Percentiles rank a stretch among this genome's conserved stretches.
Conservation (phyloP, 2,329 filamentous ascomycete species). For the Zasmidium cellare region DNA sequence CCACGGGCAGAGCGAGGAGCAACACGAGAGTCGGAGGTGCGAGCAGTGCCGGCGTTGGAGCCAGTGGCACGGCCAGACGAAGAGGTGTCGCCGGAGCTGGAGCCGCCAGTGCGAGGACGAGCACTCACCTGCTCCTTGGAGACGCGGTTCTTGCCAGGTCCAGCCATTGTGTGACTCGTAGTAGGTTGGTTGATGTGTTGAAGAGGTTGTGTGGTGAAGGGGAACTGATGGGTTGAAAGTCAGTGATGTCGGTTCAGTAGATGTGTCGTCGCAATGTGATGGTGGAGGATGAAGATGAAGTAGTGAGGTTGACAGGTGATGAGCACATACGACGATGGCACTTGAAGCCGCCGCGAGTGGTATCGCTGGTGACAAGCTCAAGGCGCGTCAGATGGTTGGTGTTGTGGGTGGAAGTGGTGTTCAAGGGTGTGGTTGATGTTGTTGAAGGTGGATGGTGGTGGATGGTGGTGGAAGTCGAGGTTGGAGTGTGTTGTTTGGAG, state of each 20-base stretch:
- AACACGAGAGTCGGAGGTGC: conserved; percentile 9
- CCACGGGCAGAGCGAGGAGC: conserved; percentile 10
- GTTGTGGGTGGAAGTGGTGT: neutral
- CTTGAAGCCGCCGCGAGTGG: too few species aligned
- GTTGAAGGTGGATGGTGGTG: neutral
- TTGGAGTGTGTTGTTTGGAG: neutral
- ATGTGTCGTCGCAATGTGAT: too few species aligned
- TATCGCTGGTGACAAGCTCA: neutral
- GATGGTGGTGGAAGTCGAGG: neutral
- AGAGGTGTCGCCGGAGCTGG: conserved; percentile 9
- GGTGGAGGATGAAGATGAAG: too few species aligned
- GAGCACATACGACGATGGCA: too few species aligned
- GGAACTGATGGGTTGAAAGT: too few species aligned
- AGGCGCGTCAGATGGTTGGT: neutral
- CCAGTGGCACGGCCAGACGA: conserved; percentile 11
- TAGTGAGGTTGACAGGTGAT: too few species aligned
- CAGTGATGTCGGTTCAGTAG: too few species aligned
- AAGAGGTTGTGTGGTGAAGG: neutral
- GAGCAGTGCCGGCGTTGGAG: conserved; percentile 3
- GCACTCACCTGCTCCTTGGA: conserved; percentile 9
- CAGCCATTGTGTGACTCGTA: conserved; percentile 13
- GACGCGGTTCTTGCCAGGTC: conserved; percentile 19
- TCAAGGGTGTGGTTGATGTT: neutral
- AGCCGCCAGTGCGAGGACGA: neutral
- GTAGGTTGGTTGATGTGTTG: neutral